These are phyloP conservation scores for Epichloe scottii DNA, from an alignment of 2,329 filamentous ascomycete genomes.

Conservation along the genomic window DNA sequence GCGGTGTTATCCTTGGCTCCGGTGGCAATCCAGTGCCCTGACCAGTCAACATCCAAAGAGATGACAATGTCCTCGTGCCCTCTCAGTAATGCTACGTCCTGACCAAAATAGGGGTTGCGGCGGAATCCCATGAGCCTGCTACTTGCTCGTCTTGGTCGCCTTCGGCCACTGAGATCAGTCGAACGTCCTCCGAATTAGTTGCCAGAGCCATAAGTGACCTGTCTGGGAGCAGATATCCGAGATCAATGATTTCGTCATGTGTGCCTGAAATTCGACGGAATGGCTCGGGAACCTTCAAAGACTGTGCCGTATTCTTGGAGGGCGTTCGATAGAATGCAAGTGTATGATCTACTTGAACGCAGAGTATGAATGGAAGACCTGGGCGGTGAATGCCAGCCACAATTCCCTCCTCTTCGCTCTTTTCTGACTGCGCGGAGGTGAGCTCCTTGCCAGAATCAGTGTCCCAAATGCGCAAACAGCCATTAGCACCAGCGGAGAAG, in stretches of 20 bases:
- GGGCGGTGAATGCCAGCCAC: conserved; percentile 57
- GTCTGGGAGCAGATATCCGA: conserved; percentile 73
- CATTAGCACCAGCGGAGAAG: conserved; percentile 76
- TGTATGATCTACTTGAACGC: conserved; percentile 81
- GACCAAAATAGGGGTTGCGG: conserved; percentile 60
- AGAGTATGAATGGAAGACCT: conserved; percentile 58
- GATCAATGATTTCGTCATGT: conserved; percentile 93
- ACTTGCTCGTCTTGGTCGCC: conserved; percentile 14
- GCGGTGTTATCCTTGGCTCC: conserved; percentile 96
- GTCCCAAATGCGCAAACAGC: conserved; percentile 73
- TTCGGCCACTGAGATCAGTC: conserved; percentile 62
- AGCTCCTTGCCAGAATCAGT: conserved; percentile 65
- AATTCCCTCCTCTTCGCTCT: conserved; percentile 53
- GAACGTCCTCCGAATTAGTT: conserved; percentile 88
- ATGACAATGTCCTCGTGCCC: conserved; percentile 96
- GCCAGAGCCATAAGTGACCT: conserved; percentile 76
- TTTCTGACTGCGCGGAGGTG: conserved; percentile 56
- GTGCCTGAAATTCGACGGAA: conserved; percentile 83
- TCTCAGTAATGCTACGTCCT: conserved; percentile 73
- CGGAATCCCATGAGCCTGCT: conserved; percentile 4
- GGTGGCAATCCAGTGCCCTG: conserved; percentile 90
- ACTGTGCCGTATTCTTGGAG: conserved; percentile 23
- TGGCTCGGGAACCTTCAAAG: conserved; percentile 32
- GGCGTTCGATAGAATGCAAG: conserved; percentile 55
- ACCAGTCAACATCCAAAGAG: conserved; percentile 89